Evolutionary conservation across 1,139 yeast species (phyloP), one percentile per base, ranked within the genome.

Genomic region (Wickerhamiella pararugosa): DNA sequence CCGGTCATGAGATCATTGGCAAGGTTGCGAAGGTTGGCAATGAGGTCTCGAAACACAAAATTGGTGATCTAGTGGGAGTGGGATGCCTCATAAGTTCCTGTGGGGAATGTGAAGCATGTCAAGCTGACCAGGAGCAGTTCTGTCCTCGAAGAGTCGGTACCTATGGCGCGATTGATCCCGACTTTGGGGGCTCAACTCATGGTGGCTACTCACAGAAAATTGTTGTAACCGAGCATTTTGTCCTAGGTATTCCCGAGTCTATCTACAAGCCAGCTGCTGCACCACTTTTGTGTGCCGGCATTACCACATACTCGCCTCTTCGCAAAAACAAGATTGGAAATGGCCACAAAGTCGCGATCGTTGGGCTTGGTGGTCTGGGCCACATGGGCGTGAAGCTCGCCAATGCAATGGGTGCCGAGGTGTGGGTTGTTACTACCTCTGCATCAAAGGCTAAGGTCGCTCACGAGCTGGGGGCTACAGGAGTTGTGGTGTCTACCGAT

Each of bases 1-100:
- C 84, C 50, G 92, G 92, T 56, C 92, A 80, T 67, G 92, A 80
- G 65, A 90, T 90, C 65, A 87, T 87, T 32, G 92, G 92, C 63
- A 73, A 74, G 32, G 90, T 80, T 49, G 87, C 79, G 47, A 84
- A 70, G 51, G 74, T 67, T 58, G 92, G 90, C 57, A 65, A 65
- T 35, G 69, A 73, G 52, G 92, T 79, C 52, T 70, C 64, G 54
- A 77, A 78, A 58, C 78, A 80, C 67, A 71, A 79, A 58, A 61
- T 79, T 54, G 92, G 92, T 56, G 92, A 80, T 60, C 66, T 61
- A 43, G 92, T 90, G 46, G 92, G 92, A 59, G 67, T 79, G 58
- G 79, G 80, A 62, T 69, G 73, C 71, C 54, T 79, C 61, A 78
- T 79, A 62, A 75, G 79, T 51, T 76, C 86, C 41, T 80, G 92